phyloP scores from a whole-genome alignment of 2,329 filamentous ascomycete genomes.

The Chaetomiaceae sp. region DNA sequence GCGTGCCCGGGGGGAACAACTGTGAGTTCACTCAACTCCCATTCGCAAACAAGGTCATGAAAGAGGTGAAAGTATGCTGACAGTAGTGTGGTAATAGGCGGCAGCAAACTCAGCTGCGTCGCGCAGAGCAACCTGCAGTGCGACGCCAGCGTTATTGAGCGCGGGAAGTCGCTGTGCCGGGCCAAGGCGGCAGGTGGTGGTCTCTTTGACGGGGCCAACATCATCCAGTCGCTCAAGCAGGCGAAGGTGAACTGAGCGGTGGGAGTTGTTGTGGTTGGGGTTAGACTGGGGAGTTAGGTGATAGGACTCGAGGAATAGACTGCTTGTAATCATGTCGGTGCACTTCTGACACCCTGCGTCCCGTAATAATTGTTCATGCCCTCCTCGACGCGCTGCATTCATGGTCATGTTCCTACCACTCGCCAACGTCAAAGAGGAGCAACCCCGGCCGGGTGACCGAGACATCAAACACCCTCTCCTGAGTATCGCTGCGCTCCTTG shows the following conservation, averaged over 20 bases:
- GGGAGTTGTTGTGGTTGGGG: background rate
- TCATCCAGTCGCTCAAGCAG: slow-evolving; percentile 25
- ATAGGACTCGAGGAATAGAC: background rate
- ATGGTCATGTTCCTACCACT: too few species aligned
- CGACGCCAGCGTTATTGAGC: slow-evolving; percentile 23
- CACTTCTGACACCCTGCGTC: too few species aligned
- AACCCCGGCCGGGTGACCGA: too few species aligned
- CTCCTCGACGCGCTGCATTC: too few species aligned
- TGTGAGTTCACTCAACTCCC: slow-evolving; percentile 26
- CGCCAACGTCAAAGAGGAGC: too few species aligned
- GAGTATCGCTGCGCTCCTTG: too few species aligned
- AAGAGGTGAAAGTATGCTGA: background rate
- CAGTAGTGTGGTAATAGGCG: slow-evolving; percentile 12
- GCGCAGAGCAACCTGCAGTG: slow-evolving; percentile 20
- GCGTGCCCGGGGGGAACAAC: slow-evolving; percentile 34
- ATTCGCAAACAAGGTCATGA: too few species aligned
- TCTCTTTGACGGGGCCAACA: slow-evolving; percentile 27
- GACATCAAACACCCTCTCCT: too few species aligned
- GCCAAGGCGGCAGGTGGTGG: slow-evolving; percentile 25
- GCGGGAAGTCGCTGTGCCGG: slow-evolving; percentile 28
- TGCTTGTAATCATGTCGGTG: too few species aligned
- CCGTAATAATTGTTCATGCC: too few species aligned
- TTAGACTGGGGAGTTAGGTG: background rate
- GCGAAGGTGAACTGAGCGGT: slow-evolving; percentile 27
- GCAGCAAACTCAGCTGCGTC: slow-evolving; percentile 23